Percentiles rank a stretch among this genome's conserved stretches.
These are phyloP conservation scores for Pseudogymnoascus sp. DNA, from an alignment of 2,329 filamentous ascomycete species.

Conservation along the genomic window DNA sequence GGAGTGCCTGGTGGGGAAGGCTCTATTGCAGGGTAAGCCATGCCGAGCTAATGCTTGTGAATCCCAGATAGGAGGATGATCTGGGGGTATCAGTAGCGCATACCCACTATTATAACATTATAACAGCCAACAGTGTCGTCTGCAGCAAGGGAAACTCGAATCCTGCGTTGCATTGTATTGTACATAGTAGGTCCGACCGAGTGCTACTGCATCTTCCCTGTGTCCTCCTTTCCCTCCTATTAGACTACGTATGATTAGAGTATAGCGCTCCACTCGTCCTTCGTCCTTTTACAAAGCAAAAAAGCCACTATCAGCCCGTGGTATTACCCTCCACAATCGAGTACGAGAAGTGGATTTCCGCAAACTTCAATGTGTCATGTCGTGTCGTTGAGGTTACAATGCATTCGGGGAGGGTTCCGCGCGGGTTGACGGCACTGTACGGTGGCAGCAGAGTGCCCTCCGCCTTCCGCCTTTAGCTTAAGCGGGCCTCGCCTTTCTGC, in stretches of 20 bases:
- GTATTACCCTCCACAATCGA: neutral
- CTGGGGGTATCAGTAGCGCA: neutral
- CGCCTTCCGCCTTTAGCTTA: constrained; percentile 1
- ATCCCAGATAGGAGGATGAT: neutral
- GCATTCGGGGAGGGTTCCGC: neutral
- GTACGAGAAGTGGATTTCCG: neutral
- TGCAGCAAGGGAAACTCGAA: neutral
- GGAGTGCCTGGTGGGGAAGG: neutral
- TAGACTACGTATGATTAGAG: neutral
- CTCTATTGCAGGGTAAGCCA: neutral
- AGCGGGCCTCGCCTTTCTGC: neutral
- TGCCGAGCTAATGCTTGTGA: neutral
- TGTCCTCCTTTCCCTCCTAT: neutral
- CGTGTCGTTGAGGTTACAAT: too few species aligned
- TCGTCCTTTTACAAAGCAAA: neutral
- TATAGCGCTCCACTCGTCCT: neutral
- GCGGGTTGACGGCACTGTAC: neutral
- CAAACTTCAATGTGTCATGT: neutral
- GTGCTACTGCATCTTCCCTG: neutral
- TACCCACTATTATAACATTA: neutral
- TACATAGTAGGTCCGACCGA: neutral
- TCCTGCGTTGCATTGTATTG: neutral
- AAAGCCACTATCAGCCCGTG: neutral
- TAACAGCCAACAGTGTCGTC: neutral
- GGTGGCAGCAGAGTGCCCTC: neutral